phyloP scores from a whole-genome alignment of 371 early-diverging fungal species.

The Entomophthora muscae region DNA sequence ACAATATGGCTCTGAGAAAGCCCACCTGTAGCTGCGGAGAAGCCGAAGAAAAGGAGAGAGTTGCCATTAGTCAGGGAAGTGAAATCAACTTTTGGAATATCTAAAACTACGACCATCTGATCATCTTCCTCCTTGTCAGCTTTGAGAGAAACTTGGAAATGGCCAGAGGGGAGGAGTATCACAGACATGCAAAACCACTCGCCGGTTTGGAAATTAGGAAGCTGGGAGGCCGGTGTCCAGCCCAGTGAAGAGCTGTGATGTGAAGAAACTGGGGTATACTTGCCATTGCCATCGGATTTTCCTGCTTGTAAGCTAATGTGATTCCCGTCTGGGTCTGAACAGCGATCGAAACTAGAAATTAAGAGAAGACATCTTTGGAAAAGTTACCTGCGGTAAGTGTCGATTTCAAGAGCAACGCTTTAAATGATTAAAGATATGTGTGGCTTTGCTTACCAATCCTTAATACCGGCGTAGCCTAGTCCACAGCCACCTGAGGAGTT shows the following conservation, averaged over 20 bases:
- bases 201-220: background rate
- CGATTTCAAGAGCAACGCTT: background rate
- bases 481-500: background rate
- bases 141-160: background rate
- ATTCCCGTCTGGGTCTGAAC: background rate
- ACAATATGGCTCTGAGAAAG: background rate
- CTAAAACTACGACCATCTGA: background rate
- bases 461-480: background rate
- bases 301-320: background rate
- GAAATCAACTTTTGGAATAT: background rate
- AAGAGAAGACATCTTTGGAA: background rate
- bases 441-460: background rate
- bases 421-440: background rate
- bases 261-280: background rate
- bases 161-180: background rate
- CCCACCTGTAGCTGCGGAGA: background rate
- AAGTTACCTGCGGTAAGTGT: background rate
- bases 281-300: background rate
- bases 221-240: background rate
- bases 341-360: background rate
- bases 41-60: background rate
- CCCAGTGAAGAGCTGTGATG: background rate
- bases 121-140: background rate
- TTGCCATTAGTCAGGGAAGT: background rate
- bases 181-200: background rate